Percentiles rank a stretch among this genome's conserved stretches.
These are phyloP conservation scores for Paracoccidioides lutzii DNA, from an alignment of 2,329 filamentous ascomycete species.

Conservation along the genomic window DNA sequence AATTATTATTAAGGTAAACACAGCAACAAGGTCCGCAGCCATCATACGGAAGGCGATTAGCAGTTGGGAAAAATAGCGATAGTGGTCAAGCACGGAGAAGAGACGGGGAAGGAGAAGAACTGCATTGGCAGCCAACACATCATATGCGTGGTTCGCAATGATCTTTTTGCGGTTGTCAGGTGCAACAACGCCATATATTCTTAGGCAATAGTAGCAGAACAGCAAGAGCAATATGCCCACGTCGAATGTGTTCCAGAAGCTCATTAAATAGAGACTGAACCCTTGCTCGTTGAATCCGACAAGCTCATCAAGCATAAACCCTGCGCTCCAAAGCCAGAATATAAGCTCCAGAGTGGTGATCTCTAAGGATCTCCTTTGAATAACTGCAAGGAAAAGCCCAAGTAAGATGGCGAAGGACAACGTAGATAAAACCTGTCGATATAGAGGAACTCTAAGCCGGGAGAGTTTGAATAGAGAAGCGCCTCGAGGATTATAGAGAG, in stretches of 20 bases:
- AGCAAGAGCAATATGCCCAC: conserved; percentile 76
- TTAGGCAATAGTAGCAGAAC: conserved; percentile 78
- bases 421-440: conserved; percentile 81
- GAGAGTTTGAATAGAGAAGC: conserved; percentile 88
- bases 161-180: conserved; percentile 54
- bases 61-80: conserved; percentile 89
- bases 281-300: conserved; percentile 95
- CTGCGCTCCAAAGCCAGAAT: conserved; percentile 97
- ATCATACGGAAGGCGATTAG: conserved; percentile 90
- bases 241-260: conserved; percentile 95
- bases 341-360: conserved; percentile 77
- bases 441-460: conserved; percentile 76
- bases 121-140: conserved; percentile 83
- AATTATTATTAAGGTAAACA: conserved; percentile 73
- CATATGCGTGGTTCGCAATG: conserved; percentile 76
- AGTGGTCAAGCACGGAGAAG: conserved; percentile 87
- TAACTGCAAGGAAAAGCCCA: conserved; percentile 70
- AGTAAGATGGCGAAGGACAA: conserved; percentile 76
- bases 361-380: conserved; percentile 58
- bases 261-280: conserved; percentile 92
- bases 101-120: conserved; percentile 80
- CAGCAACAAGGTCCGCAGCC: conserved; percentile 75
- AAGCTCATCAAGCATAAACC: conserved; percentile 92
- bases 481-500: conserved; percentile 78
- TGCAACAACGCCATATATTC: conserved; percentile 75